Evolutionary conservation across 768 basidiomycete genomes (phyloP).

Genomic region (Trametopsis cervina): DNA sequence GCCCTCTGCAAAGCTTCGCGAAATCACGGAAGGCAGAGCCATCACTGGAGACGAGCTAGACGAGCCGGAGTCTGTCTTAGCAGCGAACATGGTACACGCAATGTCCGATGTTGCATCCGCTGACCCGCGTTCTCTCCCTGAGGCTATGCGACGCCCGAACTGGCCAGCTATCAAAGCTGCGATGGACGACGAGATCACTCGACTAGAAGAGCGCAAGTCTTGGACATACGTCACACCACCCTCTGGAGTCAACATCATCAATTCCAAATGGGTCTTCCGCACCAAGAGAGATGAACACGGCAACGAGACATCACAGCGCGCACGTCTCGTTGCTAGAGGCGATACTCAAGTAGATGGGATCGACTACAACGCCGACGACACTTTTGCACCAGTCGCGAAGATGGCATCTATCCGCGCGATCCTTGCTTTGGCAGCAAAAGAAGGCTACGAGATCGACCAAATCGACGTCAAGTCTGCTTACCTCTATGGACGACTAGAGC

Average conservation of each 20-base stretch:
- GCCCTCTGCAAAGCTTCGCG: background rate
- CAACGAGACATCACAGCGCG: background rate
- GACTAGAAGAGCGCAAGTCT: conserved; percentile 1
- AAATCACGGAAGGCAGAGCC: background rate
- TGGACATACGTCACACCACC: conserved; percentile 3
- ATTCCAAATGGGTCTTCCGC: background rate
- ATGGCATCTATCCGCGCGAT: conserved; percentile 22
- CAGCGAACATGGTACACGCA: background rate
- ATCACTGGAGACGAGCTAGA: conserved; percentile 1
- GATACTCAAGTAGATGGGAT: conserved; percentile 23
- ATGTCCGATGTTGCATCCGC: background rate
- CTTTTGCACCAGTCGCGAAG: conserved; percentile 24
- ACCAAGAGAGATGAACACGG: conserved; percentile 1
- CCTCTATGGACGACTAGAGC: conserved; percentile 17
- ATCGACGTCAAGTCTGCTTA: conserved; percentile 28
- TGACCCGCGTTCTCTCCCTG: background rate
- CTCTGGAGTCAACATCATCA: background rate
- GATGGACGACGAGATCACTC: conserved; percentile 4
- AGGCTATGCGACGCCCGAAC: background rate
- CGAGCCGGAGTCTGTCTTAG: background rate
- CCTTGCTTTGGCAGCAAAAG: conserved; percentile 19
- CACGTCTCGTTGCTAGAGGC: conserved; percentile 19
- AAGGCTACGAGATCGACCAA: conserved; percentile 23
- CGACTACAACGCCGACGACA: conserved; percentile 18
- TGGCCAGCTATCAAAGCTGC: background rate